Evolutionary conservation across 495 filamentous ascomycete genomes (phyloP).

Genomic region (Bombardia bombarda): DNA sequence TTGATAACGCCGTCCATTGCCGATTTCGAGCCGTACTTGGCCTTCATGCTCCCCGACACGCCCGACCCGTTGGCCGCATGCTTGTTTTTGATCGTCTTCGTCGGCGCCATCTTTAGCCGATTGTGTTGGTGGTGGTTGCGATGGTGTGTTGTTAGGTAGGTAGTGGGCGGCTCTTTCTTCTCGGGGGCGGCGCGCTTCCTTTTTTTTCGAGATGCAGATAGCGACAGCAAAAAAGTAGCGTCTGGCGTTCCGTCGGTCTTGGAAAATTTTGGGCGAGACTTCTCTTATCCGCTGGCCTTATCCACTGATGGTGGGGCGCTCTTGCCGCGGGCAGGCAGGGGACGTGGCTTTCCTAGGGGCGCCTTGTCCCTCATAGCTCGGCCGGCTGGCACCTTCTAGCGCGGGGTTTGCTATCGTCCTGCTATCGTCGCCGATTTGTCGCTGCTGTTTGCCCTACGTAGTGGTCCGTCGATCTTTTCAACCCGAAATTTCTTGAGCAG

Average conservation of each 20-base stretch:
- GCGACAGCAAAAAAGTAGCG: too few relatives aligned
- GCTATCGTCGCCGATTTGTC: slow-evolving; percentile 4
- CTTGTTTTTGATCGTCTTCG: slow-evolving; percentile 49
- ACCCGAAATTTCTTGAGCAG: slow-evolving; percentile 6
- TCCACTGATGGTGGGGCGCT: slow-evolving; percentile 5
- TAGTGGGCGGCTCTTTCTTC: too few relatives aligned
- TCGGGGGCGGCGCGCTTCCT: too few relatives aligned
- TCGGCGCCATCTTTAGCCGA: slow-evolving; percentile 37
- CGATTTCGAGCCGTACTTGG: slow-evolving; percentile 23
- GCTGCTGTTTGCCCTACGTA: too few relatives aligned
- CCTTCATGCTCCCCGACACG: slow-evolving; percentile 31
- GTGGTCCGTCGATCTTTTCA: too few relatives aligned
- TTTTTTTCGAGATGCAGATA: too few relatives aligned
- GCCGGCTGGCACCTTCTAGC: slow-evolving; percentile 9
- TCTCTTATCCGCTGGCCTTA: slow-evolving; percentile 3
- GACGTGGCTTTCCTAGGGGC: too few relatives aligned
- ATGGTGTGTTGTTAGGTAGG: background rate
- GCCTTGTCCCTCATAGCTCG: background rate
- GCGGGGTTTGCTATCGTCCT: slow-evolving; percentile 5
- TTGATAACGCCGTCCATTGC: slow-evolving; percentile 28
- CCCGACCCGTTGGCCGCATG: slow-evolving; percentile 41
- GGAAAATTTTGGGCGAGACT: slow-evolving; percentile 15
- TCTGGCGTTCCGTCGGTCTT: background rate
- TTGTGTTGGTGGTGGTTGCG: too few relatives aligned
- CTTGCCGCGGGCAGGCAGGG: background rate